These are phyloP conservation scores for Botryotinia calthae DNA, from an alignment of 2,329 filamentous ascomycete species.

Conservation along the genomic window DNA sequence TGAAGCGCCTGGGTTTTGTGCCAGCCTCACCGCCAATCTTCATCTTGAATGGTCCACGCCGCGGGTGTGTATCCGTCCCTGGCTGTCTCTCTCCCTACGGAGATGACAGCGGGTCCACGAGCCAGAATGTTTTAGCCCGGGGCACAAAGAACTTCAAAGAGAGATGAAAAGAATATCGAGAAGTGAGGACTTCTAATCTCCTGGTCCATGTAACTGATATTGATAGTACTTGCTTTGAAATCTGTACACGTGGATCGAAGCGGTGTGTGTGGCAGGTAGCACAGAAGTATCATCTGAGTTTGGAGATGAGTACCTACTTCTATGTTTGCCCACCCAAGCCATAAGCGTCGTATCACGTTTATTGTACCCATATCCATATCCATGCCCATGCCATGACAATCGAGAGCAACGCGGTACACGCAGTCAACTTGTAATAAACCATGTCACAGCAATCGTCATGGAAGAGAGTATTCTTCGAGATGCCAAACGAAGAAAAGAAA, in stretches of 20 bases:
- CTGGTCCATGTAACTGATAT: background rate
- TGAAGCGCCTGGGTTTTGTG: background rate
- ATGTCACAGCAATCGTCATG: background rate
- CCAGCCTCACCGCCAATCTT: constrained; percentile 5
- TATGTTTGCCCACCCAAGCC: background rate
- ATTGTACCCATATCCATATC: background rate
- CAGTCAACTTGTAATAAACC: background rate
- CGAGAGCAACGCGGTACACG: background rate
- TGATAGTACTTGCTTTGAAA: background rate
- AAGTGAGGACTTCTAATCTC: background rate
- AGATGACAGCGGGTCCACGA: constrained; percentile 14
- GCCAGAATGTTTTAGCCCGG: background rate
- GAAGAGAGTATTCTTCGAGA: no score
- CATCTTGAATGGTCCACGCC: background rate
- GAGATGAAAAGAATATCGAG: background rate
- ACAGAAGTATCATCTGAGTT: background rate
- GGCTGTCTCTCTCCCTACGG: background rate
- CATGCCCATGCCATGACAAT: background rate
- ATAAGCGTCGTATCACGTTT: constrained; percentile 10
- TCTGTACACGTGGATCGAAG: background rate
- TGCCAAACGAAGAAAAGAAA: background rate
- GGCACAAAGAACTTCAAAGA: background rate
- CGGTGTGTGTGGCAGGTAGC: constrained; percentile 4
- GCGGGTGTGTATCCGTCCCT: background rate
- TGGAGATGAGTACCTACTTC: background rate